phyloP scores from a whole-genome alignment of 2,329 filamentous ascomycete species.

The Orbilia quercus region DNA sequence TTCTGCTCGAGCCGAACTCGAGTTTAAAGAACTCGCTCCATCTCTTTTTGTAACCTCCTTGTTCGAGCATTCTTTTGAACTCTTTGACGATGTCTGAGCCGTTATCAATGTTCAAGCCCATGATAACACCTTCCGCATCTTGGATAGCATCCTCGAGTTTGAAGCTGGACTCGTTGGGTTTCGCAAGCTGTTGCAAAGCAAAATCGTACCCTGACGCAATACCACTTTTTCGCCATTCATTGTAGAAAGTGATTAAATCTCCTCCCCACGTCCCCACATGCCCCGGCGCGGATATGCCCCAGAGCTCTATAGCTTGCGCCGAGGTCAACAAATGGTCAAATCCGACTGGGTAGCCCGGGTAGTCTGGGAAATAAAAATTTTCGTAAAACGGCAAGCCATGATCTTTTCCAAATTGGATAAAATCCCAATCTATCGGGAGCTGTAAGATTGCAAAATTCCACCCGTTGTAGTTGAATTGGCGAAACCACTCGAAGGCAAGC shows the following conservation, averaged over 20 bases:
- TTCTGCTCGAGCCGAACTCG: background rate
- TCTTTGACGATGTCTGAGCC: background rate
- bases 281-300: background rate
- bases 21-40: background rate
- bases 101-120: background rate
- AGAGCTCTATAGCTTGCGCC: background rate
- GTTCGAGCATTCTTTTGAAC: background rate
- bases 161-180: background rate
- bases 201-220: background rate
- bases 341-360: background rate
- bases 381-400: background rate
- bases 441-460: background rate
- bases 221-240: background rate
- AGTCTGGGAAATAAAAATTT: background rate
- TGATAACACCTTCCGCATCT: background rate
- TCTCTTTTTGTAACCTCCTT: background rate
- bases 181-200: background rate
- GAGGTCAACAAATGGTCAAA: background rate
- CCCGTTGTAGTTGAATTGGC: background rate
- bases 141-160: background rate
- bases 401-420: conserved; percentile 3
- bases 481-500: background rate
- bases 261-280: background rate
- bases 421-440: background rate
- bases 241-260: background rate